Evolutionary conservation across 2,329 filamentous ascomycete genomes (phyloP), one percentile per base, ranked within the genome.

Genomic region (Nectriaceae sp.): DNA sequence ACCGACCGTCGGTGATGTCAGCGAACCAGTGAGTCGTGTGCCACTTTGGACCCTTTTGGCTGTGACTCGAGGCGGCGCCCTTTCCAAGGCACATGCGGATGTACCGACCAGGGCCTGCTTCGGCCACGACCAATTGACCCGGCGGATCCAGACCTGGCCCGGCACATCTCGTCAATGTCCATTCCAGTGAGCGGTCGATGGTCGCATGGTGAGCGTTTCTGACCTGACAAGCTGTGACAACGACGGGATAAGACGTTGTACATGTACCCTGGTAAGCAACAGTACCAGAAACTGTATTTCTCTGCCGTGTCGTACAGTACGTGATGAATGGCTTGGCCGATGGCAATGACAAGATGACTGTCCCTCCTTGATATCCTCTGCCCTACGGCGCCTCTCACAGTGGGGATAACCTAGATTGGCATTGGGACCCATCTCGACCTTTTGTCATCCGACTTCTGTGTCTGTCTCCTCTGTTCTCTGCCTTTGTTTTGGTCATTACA

Each of bases 151-250:
- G 10, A 39, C 16, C 19, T 18, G 37, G 37, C 8, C 19, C 20
- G 18, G 37, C 11, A 39, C 37, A 39, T 39, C 37, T 8, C 5
- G 8, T 18, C 13, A 6, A 8, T 18, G 19, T 21, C 37, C 37
- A 39, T 39, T 6, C 37, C 37, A 39, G 37, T n/a, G 19, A 20
- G 37, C 16, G 37, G 37, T 47, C 48, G 46, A 47, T 50, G 55
- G 54, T 51, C 54, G 50, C 56, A 62, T 61, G 44, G 49, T 61
- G 54, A 55, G 52, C 47, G 44, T 48, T 61, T 59, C 56, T 56
- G 47, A 60, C 53, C 59, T 62, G 59, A 62, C 55, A 42, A 54
- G 51, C 24, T 29, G 6, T 29, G 24, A 29, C 6, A 6, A 29
- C 24, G 24, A 13, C 24, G 24, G 24, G 13, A 13, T 6, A 29